Percentiles rank a stretch among this genome's conserved stretches.
Conservation (phyloP, 192 early-diverging fungal genomes). For the Backusella psychrophila region DNA sequence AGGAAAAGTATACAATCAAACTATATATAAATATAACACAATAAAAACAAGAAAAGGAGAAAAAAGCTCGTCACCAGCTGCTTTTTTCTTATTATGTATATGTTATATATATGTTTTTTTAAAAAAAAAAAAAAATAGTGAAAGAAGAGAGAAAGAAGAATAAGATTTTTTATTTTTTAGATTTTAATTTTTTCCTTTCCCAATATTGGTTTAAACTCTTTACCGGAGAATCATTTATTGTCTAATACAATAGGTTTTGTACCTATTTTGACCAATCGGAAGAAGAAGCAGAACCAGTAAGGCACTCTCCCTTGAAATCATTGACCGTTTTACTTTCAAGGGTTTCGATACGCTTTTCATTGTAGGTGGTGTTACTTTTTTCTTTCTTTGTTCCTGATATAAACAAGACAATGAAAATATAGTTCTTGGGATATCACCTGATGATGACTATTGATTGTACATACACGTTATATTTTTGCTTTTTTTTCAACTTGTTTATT, state of each 20-base stretch:
- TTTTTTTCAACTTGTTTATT: neutral
- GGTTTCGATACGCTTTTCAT: neutral
- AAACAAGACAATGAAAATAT: neutral
- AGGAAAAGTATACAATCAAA: neutral
- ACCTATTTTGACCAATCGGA: constrained; percentile 12
- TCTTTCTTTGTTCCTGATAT: neutral
- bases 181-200: neutral
- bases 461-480: neutral
- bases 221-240: neutral
- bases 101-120: constrained; percentile 1
- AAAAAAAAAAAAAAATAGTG: neutral
- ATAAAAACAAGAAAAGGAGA: neutral
- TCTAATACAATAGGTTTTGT: neutral
- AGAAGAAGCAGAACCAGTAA: constrained; percentile 7
- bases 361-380: neutral
- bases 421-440: neutral
- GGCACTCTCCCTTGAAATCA: constrained; percentile 7
- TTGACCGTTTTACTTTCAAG: neutral
- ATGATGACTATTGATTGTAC: neutral
- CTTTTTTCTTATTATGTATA: constrained; percentile 1
- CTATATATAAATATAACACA: neutral
- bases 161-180: neutral
- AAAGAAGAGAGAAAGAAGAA: neutral
- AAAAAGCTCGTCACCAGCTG: neutral
- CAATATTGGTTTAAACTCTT: neutral